A percentile compares a stretch with the other conserved stretches of the same genome.
Evolutionary conservation across 805 yeast genomes (phyloP).

Genomic region (Saccharomycodes ludwigii): DNA sequence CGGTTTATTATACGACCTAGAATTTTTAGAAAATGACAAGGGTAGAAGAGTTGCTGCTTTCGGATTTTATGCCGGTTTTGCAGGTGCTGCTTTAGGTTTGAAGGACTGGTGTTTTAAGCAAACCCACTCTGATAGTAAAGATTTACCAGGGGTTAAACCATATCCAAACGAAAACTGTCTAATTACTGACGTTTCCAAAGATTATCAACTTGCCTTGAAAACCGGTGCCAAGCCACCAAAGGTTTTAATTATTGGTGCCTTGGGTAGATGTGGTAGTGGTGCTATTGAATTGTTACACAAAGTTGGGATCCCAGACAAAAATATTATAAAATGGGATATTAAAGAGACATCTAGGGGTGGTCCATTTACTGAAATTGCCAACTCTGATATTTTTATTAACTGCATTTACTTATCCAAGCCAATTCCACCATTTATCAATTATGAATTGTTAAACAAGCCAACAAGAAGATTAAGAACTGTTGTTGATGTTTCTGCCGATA

Average conservation of each 20-base stretch:
- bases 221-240: conserved; percentile 60
- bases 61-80: conserved; percentile 99
- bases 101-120: conserved; percentile 92
- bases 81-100: conserved; percentile 96
- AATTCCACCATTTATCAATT: conserved; percentile 81
- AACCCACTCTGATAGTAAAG: conserved; percentile 49
- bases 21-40: conserved; percentile 83
- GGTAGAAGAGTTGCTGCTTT: conserved; percentile 99
- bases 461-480: conserved; percentile 78
- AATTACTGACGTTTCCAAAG: conserved; percentile 55
- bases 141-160: conserved; percentile 71
- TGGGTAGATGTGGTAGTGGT: conserved; percentile 98
- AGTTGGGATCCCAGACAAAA: conserved; percentile 78
- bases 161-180: conserved; percentile 70
- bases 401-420: conserved; percentile 91
- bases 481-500: conserved; percentile 97
- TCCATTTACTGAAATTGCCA: conserved; percentile 85
- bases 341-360: conserved; percentile 95
- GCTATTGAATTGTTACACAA: conserved; percentile 75
- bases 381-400: conserved; percentile 82
- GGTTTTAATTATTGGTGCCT: conserved; percentile 86
- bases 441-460: conserved; percentile 48
- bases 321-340: conserved; percentile 91
- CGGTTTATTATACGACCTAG: conserved; percentile 86
- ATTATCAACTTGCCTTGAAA: conserved; percentile 44